Conservation (phyloP, 1,139 yeast species). For the Diutina mesorugosa region DNA sequence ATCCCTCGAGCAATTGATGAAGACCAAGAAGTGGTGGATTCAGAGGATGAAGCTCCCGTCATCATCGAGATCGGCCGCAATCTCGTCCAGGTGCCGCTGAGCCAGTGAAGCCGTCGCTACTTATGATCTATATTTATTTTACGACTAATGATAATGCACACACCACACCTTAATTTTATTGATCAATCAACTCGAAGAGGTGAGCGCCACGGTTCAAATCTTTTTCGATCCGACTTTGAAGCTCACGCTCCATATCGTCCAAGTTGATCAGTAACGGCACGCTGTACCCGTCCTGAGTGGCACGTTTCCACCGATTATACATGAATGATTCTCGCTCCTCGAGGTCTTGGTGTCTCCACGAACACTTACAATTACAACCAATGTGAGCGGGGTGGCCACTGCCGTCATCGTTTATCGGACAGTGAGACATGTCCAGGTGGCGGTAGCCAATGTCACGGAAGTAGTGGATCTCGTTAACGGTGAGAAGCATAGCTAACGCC, state of each 20-base stretch:
- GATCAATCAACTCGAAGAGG: slow-evolving; percentile 11
- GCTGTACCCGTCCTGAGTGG: not conserved
- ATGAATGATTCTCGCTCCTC: not conserved
- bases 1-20: not conserved
- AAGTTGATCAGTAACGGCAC: slow-evolving; percentile 13
- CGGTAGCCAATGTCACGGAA: slow-evolving; percentile 83
- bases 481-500: slow-evolving; percentile 63
- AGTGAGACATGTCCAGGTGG: slow-evolving; percentile 69
- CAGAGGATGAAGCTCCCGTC: not conserved
- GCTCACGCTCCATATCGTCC: slow-evolving; percentile 20
- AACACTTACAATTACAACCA: slow-evolving; percentile 84
- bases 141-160: not conserved
- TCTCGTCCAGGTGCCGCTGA: not conserved
- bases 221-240: slow-evolving; percentile 15
- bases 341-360: slow-evolving; percentile 11
- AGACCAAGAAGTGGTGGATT: not conserved
- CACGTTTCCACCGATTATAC: not conserved
- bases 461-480: slow-evolving; percentile 63
- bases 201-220: slow-evolving; percentile 16
- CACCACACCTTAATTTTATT: no score
- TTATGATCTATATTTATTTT: not conserved
- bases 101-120: not conserved
- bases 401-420: slow-evolving; percentile 51
- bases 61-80: not conserved
- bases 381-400: slow-evolving; percentile 13